Evolutionary conservation across 208 protist genomes (phyloP), one percentile per base, ranked within the genome.

Genomic region (Leishmania mexicana): DNA sequence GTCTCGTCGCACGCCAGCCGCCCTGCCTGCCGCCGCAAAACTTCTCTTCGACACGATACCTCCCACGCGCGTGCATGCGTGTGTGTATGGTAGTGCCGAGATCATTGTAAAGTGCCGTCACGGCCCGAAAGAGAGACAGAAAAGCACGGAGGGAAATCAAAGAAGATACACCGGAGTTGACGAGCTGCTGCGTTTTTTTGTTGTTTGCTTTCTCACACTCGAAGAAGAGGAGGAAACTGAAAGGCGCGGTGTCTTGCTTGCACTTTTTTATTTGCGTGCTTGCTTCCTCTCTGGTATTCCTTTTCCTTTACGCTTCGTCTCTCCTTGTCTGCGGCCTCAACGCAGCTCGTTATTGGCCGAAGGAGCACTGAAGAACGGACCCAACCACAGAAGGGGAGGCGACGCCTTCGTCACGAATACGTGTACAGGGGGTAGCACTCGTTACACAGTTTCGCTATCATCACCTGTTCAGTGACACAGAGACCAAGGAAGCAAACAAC

Each of bases 241-340:
- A 68, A 3, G 62, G 11, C 58, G 31, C 13, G 62, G 62, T 21
- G 31, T 21, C 4, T 31, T 68, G 31, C 31, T 40, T 3, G 62
- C n/a, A 40, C 31, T 31, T 40, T 40, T 65, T 67, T 67, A 24
- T 28, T 54, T 49, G 8, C 28, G 57, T 31, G 57, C 11, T 62
- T 31, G 17, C 7, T 45, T 35, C 13, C 49, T 40, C 31, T 74
- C 64, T 80, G 42, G 17, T 64, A 42, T 82, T 81, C 45, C 51
- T 57, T 71, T 31, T 71, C 10, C 42, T 40, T 53, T 45, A 6
- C n/a, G 38, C 21, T 31, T 17, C 47, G 38, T 40, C 57, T 42
- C 28, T 58, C n/a, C 65, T 13, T 45, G 72, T 79, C 21, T 49
- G 54, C 58, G 38, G 45, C 28, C 76, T 31, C 17, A 42, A 68